Conservation (phyloP, 495 filamentous ascomycete species). For the Diplogelasinospora grovesii region DNA sequence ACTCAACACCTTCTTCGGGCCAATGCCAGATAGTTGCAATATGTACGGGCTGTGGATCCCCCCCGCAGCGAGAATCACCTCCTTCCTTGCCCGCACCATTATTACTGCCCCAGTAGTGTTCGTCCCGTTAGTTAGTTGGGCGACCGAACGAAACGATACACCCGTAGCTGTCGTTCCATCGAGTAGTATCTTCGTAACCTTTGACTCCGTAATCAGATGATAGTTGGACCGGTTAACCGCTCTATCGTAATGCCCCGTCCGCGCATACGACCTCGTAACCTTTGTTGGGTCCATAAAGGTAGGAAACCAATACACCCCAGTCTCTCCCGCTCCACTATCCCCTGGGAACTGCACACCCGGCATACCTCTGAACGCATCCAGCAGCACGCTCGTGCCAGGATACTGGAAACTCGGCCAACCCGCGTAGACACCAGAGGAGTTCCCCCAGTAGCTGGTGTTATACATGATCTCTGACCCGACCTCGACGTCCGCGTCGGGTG, state of each 20-base stretch:
- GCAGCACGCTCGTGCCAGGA: slow-evolving; percentile 27
- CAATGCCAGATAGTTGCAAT: slow-evolving; percentile 50
- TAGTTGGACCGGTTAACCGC: slow-evolving; percentile 30
- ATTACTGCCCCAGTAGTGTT: slow-evolving; percentile 6
- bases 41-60: slow-evolving; percentile 52
- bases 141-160: slow-evolving; percentile 22
- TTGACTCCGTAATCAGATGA: slow-evolving; percentile 31
- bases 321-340: slow-evolving; percentile 34
- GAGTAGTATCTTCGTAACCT: slow-evolving; percentile 30
- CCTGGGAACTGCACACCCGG: slow-evolving; percentile 33
- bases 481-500: slow-evolving; percentile 26
- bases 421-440: slow-evolving; percentile 31
- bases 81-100: slow-evolving; percentile 38
- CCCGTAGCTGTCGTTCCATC: slow-evolving; percentile 32
- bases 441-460: slow-evolving; percentile 36
- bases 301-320: slow-evolving; percentile 40
- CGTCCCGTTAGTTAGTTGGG: too few relatives aligned
- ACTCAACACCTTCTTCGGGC: slow-evolving; percentile 35
- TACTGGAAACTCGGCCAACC: slow-evolving; percentile 40
- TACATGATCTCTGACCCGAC: slow-evolving; percentile 35
- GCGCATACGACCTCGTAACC: slow-evolving; percentile 33
- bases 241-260: slow-evolving; percentile 32
- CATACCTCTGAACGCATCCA: slow-evolving; percentile 33
- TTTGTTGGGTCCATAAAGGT: slow-evolving; percentile 37
- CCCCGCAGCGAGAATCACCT: slow-evolving; percentile 56